A percentile compares a stretch with the other conserved stretches of the same genome.
Evolutionary conservation across 495 filamentous ascomycete species (phyloP).

Genomic region (Neurospora sp.): DNA sequence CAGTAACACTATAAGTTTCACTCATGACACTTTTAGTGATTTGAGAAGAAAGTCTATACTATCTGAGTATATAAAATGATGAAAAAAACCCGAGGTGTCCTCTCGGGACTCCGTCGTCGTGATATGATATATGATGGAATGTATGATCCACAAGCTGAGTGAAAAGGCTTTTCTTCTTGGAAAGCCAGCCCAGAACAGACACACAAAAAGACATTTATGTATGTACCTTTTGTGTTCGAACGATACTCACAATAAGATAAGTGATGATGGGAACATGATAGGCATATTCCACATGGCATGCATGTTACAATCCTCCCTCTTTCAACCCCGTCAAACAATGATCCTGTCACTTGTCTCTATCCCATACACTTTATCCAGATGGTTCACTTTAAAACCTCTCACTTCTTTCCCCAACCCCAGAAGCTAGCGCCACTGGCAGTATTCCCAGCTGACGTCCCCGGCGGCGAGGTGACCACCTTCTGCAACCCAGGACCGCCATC

Average conservation of each 20-base stretch:
- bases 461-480: conserved; percentile 5
- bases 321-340: background rate
- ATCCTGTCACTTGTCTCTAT: background rate
- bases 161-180: background rate
- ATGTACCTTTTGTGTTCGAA: background rate
- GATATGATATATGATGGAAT: background rate
- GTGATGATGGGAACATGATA: background rate
- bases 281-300: background rate
- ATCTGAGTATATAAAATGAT: background rate
- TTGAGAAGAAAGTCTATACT: background rate
- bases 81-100: background rate
- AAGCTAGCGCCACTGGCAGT: conserved; percentile 29
- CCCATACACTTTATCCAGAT: background rate
- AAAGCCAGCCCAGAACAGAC: background rate
- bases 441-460: conserved; percentile 4
- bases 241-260: background rate
- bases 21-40: background rate
- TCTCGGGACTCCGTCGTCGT: background rate
- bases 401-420: conserved; percentile 39
- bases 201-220: background rate
- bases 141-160: too few relatives aligned
- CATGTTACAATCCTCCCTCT: background rate
- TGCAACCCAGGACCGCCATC: conserved; percentile 8
- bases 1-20: background rate
- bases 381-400: background rate